A percentile compares a stretch with the other conserved stretches of the same genome.
phyloP scores from a whole-genome alignment of 805 yeast genomes.

The Ogataea paraovalis region DNA sequence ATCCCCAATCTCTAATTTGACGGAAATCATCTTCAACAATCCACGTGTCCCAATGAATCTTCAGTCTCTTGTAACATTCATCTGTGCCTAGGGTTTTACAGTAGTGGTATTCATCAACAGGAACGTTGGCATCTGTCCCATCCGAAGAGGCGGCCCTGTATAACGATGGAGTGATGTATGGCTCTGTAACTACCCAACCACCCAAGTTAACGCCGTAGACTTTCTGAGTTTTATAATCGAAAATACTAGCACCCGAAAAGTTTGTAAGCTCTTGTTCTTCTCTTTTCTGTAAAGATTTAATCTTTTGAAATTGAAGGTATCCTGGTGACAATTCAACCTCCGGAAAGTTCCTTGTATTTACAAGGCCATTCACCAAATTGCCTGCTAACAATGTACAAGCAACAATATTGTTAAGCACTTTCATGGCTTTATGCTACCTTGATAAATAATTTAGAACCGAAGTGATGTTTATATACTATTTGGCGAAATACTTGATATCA shows the following conservation, averaged over 20 bases:
- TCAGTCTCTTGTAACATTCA: constrained; percentile 39
- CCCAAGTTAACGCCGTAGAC: constrained; percentile 54
- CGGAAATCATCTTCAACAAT: constrained; percentile 56
- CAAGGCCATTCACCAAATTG: not conserved
- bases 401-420: not conserved
- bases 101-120: constrained; percentile 59
- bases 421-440: not conserved
- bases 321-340: not conserved
- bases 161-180: constrained; percentile 64
- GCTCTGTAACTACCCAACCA: constrained; percentile 72
- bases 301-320: not conserved
- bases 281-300: not conserved
- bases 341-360: not conserved
- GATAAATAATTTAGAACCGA: no score
- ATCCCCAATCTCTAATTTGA: constrained; percentile 47
- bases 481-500: no score
- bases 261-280: not conserved
- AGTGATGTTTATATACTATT: no score
- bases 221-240: constrained; percentile 23
- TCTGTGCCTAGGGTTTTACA: constrained; percentile 46
- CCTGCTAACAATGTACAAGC: not conserved
- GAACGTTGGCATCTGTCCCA: constrained; percentile 37
- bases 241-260: not conserved
- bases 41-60: constrained; percentile 55
- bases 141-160: constrained; percentile 34